Evolutionary conservation across 441 rosid species (phyloP).

Genomic region (Geranium incanum): DNA sequence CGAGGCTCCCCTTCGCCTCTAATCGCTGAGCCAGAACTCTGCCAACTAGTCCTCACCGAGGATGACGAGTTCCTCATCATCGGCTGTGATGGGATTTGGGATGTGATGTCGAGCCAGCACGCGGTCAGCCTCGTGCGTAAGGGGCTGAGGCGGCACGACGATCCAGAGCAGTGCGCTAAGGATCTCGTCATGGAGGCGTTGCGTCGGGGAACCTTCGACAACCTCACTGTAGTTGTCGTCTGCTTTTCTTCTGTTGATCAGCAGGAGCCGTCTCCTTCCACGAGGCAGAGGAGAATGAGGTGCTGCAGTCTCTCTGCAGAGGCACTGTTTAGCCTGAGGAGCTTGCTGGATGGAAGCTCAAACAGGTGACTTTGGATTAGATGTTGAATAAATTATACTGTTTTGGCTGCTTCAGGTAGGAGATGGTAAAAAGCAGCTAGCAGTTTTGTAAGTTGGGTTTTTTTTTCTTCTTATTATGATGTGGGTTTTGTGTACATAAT

Average conservation of each 20-base stretch:
- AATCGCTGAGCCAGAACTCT: conserved; percentile 73
- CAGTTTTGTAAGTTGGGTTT: neutral
- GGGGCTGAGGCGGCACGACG: conserved; percentile 53
- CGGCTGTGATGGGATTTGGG: conserved; percentile 94
- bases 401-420: neutral
- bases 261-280: conserved; percentile 29
- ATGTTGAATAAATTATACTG: neutral
- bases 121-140: conserved; percentile 60
- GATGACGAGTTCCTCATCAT: conserved; percentile 89
- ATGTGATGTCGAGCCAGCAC: conserved; percentile 78
- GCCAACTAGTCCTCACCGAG: conserved; percentile 49
- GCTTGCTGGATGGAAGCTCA: conserved; percentile 33
- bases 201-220: conserved; percentile 53
- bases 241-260: conserved; percentile 50
- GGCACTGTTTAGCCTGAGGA: conserved; percentile 61
- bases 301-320: conserved; percentile 65
- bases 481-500: neutral
- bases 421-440: neutral
- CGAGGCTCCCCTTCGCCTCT: conserved; percentile 66
- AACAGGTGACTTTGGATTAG: neutral
- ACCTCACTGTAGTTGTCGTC: conserved; percentile 68
- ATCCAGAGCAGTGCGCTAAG: conserved; percentile 65
- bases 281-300: conserved; percentile 34
- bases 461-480: neutral
- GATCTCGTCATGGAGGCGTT: conserved; percentile 83